Conservation (phyloP, 108 stramenopile species). For the Cylindrotheca closterium region DNA sequence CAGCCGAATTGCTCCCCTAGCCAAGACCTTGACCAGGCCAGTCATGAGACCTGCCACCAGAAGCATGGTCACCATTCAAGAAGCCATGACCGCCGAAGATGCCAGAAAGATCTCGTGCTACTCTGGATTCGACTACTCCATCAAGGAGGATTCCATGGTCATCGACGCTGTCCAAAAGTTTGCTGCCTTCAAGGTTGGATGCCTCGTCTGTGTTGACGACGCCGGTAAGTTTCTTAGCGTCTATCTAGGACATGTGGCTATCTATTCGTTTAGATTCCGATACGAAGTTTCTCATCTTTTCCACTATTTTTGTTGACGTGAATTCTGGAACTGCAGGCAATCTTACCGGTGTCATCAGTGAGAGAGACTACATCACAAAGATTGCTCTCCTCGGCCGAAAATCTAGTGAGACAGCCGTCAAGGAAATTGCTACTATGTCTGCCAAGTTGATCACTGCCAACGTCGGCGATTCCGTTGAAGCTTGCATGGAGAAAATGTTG, state of each 20-base stretch:
- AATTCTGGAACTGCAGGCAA: slow-evolving; percentile 33
- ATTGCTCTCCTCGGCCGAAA: slow-evolving; percentile 80
- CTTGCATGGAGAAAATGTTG: slow-evolving; percentile 94
- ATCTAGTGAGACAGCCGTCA: slow-evolving; percentile 71
- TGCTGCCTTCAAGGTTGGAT: slow-evolving; percentile 91
- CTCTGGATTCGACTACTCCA: slow-evolving; percentile 83
- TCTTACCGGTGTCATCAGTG: slow-evolving; percentile 83
- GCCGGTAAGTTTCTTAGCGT: slow-evolving; percentile 51
- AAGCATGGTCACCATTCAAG: slow-evolving; percentile 37
- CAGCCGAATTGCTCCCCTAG: slow-evolving; percentile 42
- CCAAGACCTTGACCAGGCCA: slow-evolving; percentile 36
- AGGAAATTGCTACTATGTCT: slow-evolving; percentile 85
- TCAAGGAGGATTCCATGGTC: slow-evolving; percentile 79
- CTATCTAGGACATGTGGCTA: too few species aligned
- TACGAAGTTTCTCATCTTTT: not conserved
- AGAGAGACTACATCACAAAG: slow-evolving; percentile 91
- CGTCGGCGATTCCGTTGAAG: slow-evolving; percentile 76
- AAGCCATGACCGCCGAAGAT: slow-evolving; percentile 68
- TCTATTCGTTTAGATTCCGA: not conserved
- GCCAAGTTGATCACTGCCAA: slow-evolving; percentile 83
- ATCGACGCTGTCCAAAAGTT: slow-evolving; percentile 92
- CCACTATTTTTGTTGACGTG: slow-evolving; percentile 7
- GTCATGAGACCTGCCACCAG: slow-evolving; percentile 8
- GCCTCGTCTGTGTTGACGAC: slow-evolving; percentile 74
- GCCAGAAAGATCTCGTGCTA: slow-evolving; percentile 85